Evolutionary conservation across 1,139 yeast species (phyloP).

Genomic region (Taphrina populina): DNA sequence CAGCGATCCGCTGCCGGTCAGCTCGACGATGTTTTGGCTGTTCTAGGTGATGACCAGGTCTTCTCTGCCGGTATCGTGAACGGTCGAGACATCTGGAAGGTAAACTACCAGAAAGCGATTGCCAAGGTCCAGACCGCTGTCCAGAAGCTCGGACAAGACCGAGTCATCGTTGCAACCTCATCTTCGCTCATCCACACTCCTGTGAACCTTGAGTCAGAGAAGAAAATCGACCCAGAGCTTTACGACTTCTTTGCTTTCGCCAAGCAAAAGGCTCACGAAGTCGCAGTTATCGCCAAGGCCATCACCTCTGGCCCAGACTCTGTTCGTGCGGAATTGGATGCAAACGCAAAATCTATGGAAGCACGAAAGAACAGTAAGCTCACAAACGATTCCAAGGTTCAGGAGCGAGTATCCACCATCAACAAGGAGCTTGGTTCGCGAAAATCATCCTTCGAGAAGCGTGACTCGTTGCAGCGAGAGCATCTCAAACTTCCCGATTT

Average conservation of each 20-base stretch:
- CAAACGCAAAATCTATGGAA: slow-evolving; percentile 81
- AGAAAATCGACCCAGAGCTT: slow-evolving; percentile 82
- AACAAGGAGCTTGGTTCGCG: slow-evolving; percentile 73
- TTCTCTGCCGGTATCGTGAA: slow-evolving; percentile 96
- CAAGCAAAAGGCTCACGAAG: slow-evolving; percentile 90
- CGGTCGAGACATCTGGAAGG: slow-evolving; percentile 99
- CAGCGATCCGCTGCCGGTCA: slow-evolving; percentile 82
- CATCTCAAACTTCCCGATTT: slow-evolving; percentile 91
- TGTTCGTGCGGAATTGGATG: slow-evolving; percentile 61
- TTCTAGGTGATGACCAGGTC: slow-evolving; percentile 66
- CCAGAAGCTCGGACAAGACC: slow-evolving; percentile 79
- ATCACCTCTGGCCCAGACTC: slow-evolving; percentile 68
- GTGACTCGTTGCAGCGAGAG: slow-evolving; percentile 83
- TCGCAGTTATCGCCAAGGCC: slow-evolving; percentile 85
- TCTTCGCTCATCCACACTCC: slow-evolving; percentile 98
- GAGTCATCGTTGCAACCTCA: slow-evolving; percentile 89
- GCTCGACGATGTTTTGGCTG: slow-evolving; percentile 73
- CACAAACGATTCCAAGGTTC: slow-evolving; percentile 89
- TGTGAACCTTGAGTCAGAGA: slow-evolving; percentile 88
- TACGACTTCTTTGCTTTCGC: slow-evolving; percentile 99
- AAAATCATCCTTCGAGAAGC: slow-evolving; percentile 77
- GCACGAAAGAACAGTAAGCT: slow-evolving; percentile 83
- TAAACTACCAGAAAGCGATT: slow-evolving; percentile 84
- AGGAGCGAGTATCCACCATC: slow-evolving; percentile 79
- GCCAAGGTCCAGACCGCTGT: slow-evolving; percentile 77